Percentiles rank a stretch among this genome's conserved stretches.
phyloP scores from a whole-genome alignment of 805 yeast species.

The Candida oleophila region DNA sequence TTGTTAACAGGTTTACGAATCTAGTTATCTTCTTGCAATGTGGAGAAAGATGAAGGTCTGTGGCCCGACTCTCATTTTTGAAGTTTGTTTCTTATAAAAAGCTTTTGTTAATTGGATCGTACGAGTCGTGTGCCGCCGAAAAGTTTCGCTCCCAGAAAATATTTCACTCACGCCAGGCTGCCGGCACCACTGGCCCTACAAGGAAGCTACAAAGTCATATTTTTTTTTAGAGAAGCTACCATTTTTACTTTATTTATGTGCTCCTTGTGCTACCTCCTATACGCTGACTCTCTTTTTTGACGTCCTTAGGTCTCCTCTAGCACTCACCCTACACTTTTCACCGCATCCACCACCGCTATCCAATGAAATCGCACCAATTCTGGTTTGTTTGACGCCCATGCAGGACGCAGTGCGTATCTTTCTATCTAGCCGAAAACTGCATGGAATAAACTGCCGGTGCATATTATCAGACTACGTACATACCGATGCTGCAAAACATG shows the following conservation, averaged over 20 bases:
- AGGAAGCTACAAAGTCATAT: not conserved
- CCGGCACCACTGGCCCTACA: not conserved
- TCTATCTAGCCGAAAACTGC: not conserved
- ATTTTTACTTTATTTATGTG: no score
- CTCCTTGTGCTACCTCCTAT: no score
- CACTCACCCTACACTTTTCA: not conserved
- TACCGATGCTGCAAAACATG: not conserved
- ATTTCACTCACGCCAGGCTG: no score
- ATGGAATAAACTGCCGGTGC: not conserved
- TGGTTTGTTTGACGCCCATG: not conserved
- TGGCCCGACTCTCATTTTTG: not conserved
- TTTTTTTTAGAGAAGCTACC: no score
- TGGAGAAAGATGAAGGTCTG: not conserved
- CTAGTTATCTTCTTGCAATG: not conserved
- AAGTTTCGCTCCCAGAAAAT: not conserved
- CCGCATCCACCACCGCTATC: not conserved
- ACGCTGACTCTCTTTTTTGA: no score
- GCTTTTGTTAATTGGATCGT: conserved; percentile 9
- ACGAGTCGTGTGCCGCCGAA: conserved; percentile 6
- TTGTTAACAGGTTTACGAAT: conserved; percentile 12
- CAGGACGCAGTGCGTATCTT: no score
- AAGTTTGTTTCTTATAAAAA: conserved; percentile 6
- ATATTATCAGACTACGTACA: not conserved
- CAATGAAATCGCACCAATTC: conserved; percentile 11
- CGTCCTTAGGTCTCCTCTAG: not conserved